These are phyloP conservation scores for Stipa capillata DNA, from an alignment of 176 grass and related monocot species.

Conservation along the genomic window DNA sequence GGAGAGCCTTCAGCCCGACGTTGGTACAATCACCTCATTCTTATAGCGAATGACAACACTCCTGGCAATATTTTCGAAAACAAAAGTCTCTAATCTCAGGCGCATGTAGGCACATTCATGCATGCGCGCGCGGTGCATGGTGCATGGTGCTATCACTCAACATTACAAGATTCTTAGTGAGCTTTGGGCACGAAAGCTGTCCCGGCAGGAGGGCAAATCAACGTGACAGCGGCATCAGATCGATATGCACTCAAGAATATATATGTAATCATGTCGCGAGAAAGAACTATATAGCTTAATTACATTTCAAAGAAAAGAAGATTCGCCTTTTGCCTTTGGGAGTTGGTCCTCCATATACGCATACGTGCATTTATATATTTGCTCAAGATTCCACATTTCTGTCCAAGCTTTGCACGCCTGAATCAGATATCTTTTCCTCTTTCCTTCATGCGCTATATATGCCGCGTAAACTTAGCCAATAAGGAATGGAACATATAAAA, in stretches of 20 bases:
- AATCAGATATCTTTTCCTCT: constrained; percentile 3
- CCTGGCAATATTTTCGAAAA: not conserved
- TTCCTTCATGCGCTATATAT: not conserved
- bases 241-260: not conserved
- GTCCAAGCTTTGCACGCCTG: not conserved
- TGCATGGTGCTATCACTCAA: not conserved
- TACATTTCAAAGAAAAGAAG: not conserved
- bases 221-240: not conserved
- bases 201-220: not conserved
- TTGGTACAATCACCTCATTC: too few relatives aligned
- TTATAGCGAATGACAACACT: too few relatives aligned
- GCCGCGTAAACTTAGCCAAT: constrained; percentile 5
- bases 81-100: not conserved
- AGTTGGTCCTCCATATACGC: not conserved
- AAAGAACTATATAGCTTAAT: not conserved
- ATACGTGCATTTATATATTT: not conserved
- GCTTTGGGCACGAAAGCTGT: constrained; percentile 16
- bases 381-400: not conserved
- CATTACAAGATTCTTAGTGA: constrained; percentile 17
- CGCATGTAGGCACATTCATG: not conserved
- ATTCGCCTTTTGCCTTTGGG: not conserved
- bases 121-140: too few relatives aligned
- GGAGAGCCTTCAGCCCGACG: too few relatives aligned
- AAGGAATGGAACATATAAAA: not conserved
- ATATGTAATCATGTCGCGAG: not conserved